Conservation (phyloP, 768 basidiomycete genomes). For the Exidia glandulosa region DNA sequence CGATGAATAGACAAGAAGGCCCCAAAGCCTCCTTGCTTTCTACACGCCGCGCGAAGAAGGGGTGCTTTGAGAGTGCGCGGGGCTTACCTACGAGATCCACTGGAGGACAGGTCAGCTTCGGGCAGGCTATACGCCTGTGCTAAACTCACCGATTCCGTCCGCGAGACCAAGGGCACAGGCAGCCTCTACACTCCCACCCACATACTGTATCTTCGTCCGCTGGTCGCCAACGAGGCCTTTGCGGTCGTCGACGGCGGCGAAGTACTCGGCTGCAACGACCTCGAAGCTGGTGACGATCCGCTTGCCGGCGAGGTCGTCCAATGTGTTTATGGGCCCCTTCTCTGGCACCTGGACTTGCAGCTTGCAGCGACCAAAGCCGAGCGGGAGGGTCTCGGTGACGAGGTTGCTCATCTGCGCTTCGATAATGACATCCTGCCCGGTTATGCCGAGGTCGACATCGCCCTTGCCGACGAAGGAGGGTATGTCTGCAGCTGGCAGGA, state of each 20-base stretch:
- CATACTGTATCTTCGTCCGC: conserved; percentile 81
- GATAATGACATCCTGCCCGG: conserved; percentile 94
- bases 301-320: conserved; percentile 79
- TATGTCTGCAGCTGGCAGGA: conserved; percentile 93
- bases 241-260: conserved; percentile 49
- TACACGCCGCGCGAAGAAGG: too few species aligned
- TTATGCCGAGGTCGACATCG: conserved; percentile 92
- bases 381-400: conserved; percentile 68
- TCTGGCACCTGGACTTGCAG: conserved; percentile 78
- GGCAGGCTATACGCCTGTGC: neutral
- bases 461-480: conserved; percentile 98
- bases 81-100: conserved; percentile 87
- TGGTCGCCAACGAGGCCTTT: conserved; percentile 37
- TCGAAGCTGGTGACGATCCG: conserved; percentile 93
- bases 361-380: conserved; percentile 84
- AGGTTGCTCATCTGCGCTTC: conserved; percentile 74
- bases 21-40: too few species aligned
- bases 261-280: conserved; percentile 73
- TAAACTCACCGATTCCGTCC: conserved; percentile 78
- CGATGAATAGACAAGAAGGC: too few species aligned
- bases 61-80: neutral
- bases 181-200: conserved; percentile 96
- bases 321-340: conserved; percentile 47
- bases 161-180: conserved; percentile 94
- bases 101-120: conserved; percentile 17